phyloP scores from a whole-genome alignment of 352 stramenopile genomes.

The Globisporangium polare region DNA sequence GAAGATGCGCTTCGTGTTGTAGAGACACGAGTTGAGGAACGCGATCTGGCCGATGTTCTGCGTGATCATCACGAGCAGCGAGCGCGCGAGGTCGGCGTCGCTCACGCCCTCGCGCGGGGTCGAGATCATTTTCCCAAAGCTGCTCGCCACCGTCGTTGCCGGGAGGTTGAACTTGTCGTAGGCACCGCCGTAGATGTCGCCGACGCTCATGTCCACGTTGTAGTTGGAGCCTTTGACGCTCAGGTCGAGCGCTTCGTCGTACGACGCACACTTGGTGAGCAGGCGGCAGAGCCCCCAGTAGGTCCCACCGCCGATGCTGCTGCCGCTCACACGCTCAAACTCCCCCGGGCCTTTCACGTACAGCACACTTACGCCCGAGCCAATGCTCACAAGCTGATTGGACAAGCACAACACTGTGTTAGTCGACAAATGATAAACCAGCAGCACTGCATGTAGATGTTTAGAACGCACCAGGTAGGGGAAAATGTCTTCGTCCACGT shows the following conservation, averaged over 20 bases:
- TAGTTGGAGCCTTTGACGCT: slow-evolving; percentile 76
- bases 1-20: slow-evolving; percentile 96
- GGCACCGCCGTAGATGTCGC: slow-evolving; percentile 98
- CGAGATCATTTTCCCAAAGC: slow-evolving; percentile 93
- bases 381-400: slow-evolving; percentile 94
- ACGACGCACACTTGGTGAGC: slow-evolving; percentile 86
- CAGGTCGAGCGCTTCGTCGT: slow-evolving; percentile 82
- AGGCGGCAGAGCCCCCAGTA: slow-evolving; percentile 98
- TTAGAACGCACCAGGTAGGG: slow-evolving; percentile 74
- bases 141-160: slow-evolving; percentile 92
- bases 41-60: slow-evolving; percentile 98
- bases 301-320: slow-evolving; percentile 97
- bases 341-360: slow-evolving; percentile 91
- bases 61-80: slow-evolving; percentile 98
- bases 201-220: slow-evolving; percentile 96
- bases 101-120: slow-evolving; percentile 63
- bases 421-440: no score
- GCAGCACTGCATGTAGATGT: no score
- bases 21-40: slow-evolving; percentile 97
- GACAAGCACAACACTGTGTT: neutral
- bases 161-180: slow-evolving; percentile 94
- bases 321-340: slow-evolving; percentile 97
- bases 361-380: slow-evolving; percentile 97
- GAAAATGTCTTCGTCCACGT: slow-evolving; percentile 77
- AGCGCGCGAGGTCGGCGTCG: slow-evolving; percentile 95